Conservation (phyloP, 1,284 basidiomycete species). For the Fomitopsis palustris region DNA sequence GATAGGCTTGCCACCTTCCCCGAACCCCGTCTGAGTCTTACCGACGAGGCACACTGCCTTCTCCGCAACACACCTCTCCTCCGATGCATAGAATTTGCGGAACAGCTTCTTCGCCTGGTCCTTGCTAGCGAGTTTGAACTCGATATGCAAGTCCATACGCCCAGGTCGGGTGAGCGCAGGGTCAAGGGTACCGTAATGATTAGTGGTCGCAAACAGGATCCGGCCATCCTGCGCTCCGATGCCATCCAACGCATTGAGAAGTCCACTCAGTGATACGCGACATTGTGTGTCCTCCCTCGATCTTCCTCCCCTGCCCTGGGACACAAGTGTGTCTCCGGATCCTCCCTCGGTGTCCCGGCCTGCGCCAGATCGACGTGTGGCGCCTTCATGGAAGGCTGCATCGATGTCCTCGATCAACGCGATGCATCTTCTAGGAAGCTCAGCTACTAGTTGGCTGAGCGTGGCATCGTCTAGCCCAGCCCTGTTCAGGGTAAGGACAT, state of each 20-base stretch:
- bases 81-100: conserved; percentile 56
- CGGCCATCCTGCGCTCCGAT: conserved; percentile 75
- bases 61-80: neutral
- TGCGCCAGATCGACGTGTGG: conserved; percentile 30
- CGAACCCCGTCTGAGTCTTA: too few relatives aligned
- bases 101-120: conserved; percentile 65
- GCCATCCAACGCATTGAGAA: conserved; percentile 74
- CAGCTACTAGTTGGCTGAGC: conserved; percentile 57
- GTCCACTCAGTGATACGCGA: conserved; percentile 62
- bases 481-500: conserved; percentile 72
- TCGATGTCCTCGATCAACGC: conserved; percentile 82
- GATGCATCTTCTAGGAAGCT: conserved; percentile 67
- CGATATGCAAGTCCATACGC: conserved; percentile 75
- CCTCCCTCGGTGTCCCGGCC: neutral
- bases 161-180: conserved; percentile 75
- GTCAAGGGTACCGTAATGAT: conserved; percentile 64
- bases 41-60: neutral
- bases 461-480: conserved; percentile 63
- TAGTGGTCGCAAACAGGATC: conserved; percentile 75
- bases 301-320: neutral
- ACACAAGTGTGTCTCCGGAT: neutral
- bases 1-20: too few relatives aligned
- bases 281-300: conserved; percentile 19
- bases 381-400: conserved; percentile 49
- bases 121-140: conserved; percentile 66